Percentiles rank a stretch among this genome's conserved stretches.
Conservation (phyloP, 1,139 yeast genomes). For the Blastobotrys raffinosifermentans region DNA sequence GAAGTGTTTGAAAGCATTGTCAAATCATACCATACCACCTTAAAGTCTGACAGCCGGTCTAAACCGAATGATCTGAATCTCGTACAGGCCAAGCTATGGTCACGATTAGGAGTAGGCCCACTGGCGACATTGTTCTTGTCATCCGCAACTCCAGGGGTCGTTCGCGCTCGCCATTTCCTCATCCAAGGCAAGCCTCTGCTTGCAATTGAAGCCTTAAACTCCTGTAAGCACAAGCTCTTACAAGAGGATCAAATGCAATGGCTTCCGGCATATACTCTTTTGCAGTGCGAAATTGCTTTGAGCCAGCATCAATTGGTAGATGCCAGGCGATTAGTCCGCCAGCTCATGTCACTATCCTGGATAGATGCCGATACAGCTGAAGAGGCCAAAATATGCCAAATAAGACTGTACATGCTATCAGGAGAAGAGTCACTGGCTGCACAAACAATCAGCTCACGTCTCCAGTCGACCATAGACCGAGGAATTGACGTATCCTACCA, state of each 20-base stretch:
- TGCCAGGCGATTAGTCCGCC: conserved; percentile 16
- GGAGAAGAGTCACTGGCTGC: no score
- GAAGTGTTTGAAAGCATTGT: conserved; percentile 48
- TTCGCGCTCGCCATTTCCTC: no score
- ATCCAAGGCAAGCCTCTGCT: no score
- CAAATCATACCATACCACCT: conserved; percentile 49
- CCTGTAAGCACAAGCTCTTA: no score
- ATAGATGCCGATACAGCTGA: conserved; percentile 13
- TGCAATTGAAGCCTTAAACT: no score
- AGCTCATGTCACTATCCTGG: conserved; percentile 12
- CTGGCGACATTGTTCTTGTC: conserved; percentile 16
- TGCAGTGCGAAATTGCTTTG: conserved; percentile 15
- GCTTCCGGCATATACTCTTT: conserved; percentile 19
- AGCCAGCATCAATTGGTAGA: conserved; percentile 15
- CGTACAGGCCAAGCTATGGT: conserved; percentile 27
- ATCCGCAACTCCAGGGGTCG: no score
- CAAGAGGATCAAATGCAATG: no score
- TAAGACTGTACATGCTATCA: conserved; percentile 16
- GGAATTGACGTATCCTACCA: conserved; percentile 23
- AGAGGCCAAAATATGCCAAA: conserved; percentile 15
- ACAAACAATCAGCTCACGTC: no score
- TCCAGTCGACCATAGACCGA: no score
- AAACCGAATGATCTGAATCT: conserved; percentile 26
- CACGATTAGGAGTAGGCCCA: conserved; percentile 16
- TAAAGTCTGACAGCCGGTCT: conserved; percentile 29